Conservation (phyloP, 257 asterid genomes). For the Nicotiana paniculata region DNA sequence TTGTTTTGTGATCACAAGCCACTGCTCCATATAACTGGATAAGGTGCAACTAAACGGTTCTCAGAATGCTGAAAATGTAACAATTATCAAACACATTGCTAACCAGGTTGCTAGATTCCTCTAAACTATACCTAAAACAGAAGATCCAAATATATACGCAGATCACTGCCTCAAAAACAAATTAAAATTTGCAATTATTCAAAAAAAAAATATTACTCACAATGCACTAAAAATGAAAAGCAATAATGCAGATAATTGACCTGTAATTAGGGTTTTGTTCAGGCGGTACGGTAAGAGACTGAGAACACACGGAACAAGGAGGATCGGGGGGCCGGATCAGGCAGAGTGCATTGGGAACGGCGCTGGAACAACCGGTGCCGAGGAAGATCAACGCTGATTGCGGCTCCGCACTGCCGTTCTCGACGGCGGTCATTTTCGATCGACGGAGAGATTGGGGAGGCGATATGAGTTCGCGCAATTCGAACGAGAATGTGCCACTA, state of each 20-base stretch:
- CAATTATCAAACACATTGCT: neutral
- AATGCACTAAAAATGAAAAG: neutral
- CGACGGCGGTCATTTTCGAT: conserved; percentile 23
- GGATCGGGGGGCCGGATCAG: conserved; percentile 82
- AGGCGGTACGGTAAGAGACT: conserved; percentile 62
- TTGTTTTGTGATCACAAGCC: neutral
- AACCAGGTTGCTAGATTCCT: neutral
- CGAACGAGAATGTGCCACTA: neutral
- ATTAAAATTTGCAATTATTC: neutral
- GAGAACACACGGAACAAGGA: conserved; percentile 75
- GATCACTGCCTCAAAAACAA: neutral
- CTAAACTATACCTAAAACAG: neutral
- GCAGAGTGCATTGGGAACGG: conserved; percentile 78
- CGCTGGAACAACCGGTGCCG: conserved; percentile 98
- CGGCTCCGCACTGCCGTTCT: conserved; percentile 38
- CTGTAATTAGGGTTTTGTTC: conserved; percentile 83
- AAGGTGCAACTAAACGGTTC: neutral
- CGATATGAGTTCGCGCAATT: neutral
- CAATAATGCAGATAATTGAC: conserved; percentile 21
- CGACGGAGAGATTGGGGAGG: neutral
- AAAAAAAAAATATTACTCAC: neutral
- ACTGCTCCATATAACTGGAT: neutral
- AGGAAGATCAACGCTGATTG: conserved; percentile 74
- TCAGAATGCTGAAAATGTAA: neutral
- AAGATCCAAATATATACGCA: neutral